These are phyloP conservation scores for Alternaria triticimaculans DNA, from an alignment of 2,329 filamentous ascomycete genomes.

Conservation along the genomic window DNA sequence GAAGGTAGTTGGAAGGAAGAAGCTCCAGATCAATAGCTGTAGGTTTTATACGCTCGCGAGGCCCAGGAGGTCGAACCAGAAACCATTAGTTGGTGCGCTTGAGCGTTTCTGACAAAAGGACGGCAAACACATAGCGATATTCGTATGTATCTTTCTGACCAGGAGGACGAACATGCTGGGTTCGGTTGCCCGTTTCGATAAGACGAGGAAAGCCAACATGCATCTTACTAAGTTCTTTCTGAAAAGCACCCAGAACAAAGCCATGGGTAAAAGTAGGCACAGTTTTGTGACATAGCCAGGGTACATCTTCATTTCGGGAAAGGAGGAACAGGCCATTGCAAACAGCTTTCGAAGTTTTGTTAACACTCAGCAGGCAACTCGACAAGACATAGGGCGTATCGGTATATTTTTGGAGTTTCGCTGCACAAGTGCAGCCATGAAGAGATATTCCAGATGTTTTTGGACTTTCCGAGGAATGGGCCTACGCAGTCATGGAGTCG, in stretches of 20 bases:
- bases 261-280: fast-evolving
- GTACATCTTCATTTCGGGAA: neutral
- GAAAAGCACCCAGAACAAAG: neutral
- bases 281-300: neutral
- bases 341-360: fast-evolving
- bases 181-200: neutral
- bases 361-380: neutral
- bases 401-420: fast-evolving
- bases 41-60: neutral
- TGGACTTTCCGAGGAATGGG: neutral
- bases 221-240: no score
- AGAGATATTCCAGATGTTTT: fast-evolving
- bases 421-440: neutral
- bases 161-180: neutral
- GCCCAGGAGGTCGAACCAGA: neutral
- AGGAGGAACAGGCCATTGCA: neutral
- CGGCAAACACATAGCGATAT: no score
- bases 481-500: neutral
- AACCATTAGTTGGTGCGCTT: neutral
- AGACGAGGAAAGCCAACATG: neutral
- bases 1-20: neutral
- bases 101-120: no score
- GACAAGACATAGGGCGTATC: neutral
- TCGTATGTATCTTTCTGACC: neutral
- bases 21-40: neutral